phyloP scores from a whole-genome alignment of 495 filamentous ascomycete genomes.

The Penicillium parvum region DNA sequence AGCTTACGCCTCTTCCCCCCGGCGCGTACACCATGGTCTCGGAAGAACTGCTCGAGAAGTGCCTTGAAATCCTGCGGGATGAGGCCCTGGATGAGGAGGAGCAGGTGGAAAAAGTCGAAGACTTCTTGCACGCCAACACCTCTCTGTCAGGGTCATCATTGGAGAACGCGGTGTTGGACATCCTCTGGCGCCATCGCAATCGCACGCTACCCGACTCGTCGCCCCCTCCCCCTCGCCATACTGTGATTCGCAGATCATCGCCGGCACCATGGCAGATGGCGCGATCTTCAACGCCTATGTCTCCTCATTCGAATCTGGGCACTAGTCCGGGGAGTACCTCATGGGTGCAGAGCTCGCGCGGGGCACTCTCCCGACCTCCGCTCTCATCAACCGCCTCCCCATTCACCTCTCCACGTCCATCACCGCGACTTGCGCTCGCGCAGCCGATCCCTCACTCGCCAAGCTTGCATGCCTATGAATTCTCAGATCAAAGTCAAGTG shows the following conservation, averaged over 20 bases:
- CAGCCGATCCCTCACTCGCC: slow-evolving; percentile 97
- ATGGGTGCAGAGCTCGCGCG: slow-evolving; percentile 66
- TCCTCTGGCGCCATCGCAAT: slow-evolving; percentile 86
- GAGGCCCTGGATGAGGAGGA: slow-evolving; percentile 84
- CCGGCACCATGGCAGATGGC: slow-evolving; percentile 88
- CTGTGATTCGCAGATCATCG: slow-evolving; percentile 82
- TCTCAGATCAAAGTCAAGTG: slow-evolving; percentile 67
- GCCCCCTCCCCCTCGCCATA: slow-evolving; percentile 81
- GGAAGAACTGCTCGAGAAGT: slow-evolving; percentile 87
- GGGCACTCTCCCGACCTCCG: slow-evolving; percentile 61
- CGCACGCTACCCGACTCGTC: slow-evolving; percentile 66
- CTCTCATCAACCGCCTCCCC: slow-evolving; percentile 61
- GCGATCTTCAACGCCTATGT: slow-evolving; percentile 73
- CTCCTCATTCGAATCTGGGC: slow-evolving; percentile 67
- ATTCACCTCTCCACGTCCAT: slow-evolving; percentile 91
- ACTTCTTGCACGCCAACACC: slow-evolving; percentile 75
- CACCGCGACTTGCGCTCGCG: slow-evolving; percentile 85
- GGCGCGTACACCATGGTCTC: slow-evolving; percentile 62
- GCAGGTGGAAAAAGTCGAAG: slow-evolving; percentile 87
- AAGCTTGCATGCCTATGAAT: slow-evolving; percentile 89
- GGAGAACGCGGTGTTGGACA: slow-evolving; percentile 87
- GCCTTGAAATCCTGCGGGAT: slow-evolving; percentile 83
- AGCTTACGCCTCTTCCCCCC: slow-evolving; percentile 9
- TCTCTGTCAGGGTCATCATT: slow-evolving; percentile 69
- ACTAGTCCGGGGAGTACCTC: slow-evolving; percentile 75